These are phyloP conservation scores for Leccinum pellstonianum DNA, from an alignment of 768 basidiomycete species.

Conservation along the genomic window DNA sequence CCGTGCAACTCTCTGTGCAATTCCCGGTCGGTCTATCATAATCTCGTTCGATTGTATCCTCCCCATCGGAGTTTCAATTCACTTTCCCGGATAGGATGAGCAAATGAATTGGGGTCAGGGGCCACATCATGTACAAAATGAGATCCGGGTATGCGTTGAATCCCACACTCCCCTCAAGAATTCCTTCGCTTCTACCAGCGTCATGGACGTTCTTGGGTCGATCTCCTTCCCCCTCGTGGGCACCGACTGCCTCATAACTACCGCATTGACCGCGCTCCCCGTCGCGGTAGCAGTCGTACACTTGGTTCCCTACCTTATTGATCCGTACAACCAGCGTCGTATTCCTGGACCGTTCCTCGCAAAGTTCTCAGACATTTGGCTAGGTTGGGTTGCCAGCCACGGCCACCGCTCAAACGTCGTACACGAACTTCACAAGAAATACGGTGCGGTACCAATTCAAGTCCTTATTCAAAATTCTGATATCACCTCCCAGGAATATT, in stretches of 20 bases:
- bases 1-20: no score
- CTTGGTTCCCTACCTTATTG: slow-evolving; percentile 51
- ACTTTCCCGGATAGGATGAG: no score
- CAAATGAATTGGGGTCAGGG: neutral
- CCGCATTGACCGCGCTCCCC: slow-evolving; percentile 15
- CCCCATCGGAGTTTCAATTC: no score
- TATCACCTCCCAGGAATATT: slow-evolving; percentile 47
- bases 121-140: neutral
- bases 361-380: slow-evolving; percentile 70
- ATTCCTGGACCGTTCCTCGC: slow-evolving; percentile 73
- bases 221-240: slow-evolving; percentile 6
- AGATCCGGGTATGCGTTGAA: neutral
- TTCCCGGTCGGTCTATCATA: no score
- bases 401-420: slow-evolving; percentile 77
- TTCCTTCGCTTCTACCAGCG: slow-evolving; percentile 6
- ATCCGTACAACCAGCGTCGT: slow-evolving; percentile 56
- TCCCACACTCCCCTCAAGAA: neutral
- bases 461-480: neutral
- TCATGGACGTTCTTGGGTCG: slow-evolving; percentile 18
- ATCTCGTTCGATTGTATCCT: no score
- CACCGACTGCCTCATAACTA: slow-evolving; percentile 1
- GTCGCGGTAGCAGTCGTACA: slow-evolving; percentile 28
- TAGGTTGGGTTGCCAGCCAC: slow-evolving; percentile 59
- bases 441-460: slow-evolving; percentile 47
- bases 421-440: slow-evolving; percentile 68